phyloP scores from a whole-genome alignment of 495 filamentous ascomycete genomes.

The Xylaria palmicola region DNA sequence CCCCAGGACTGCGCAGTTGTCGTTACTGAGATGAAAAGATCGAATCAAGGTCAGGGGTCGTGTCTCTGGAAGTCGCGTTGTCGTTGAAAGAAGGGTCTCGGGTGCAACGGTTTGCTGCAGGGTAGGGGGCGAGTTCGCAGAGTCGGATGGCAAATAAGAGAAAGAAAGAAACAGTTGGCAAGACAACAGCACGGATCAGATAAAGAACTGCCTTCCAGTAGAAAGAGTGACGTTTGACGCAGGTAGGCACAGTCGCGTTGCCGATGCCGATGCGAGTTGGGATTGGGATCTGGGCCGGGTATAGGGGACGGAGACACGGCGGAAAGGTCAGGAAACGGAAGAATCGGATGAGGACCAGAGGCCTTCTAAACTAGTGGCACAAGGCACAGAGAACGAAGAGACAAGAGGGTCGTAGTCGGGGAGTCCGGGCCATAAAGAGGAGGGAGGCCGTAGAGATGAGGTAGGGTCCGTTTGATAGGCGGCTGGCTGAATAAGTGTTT shows the following conservation, averaged over 20 bases:
- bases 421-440: not conserved
- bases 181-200: not conserved
- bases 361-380: constrained; percentile 4
- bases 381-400: constrained; percentile 6
- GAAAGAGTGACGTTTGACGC: constrained; percentile 6
- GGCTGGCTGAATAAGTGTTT: constrained; percentile 10
- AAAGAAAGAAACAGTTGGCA: not conserved
- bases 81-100: not conserved
- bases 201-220: not conserved
- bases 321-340: constrained; percentile 1
- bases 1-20: not conserved
- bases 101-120: not conserved
- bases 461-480: constrained; percentile 5
- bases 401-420: constrained; percentile 14
- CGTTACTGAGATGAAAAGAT: not conserved
- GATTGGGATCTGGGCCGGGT: not conserved
- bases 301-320: not conserved
- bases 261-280: not conserved
- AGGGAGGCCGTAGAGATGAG: not conserved
- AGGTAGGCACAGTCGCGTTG: not conserved
- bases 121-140: not conserved
- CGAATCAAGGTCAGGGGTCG: not conserved
- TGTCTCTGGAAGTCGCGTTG: constrained; percentile 2
- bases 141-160: not conserved
- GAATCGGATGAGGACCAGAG: not conserved